Percentiles rank a stretch among this genome's conserved stretches.
Evolutionary conservation across 495 filamentous ascomycete genomes (phyloP).

Genomic region (Aspergillus baeticus): DNA sequence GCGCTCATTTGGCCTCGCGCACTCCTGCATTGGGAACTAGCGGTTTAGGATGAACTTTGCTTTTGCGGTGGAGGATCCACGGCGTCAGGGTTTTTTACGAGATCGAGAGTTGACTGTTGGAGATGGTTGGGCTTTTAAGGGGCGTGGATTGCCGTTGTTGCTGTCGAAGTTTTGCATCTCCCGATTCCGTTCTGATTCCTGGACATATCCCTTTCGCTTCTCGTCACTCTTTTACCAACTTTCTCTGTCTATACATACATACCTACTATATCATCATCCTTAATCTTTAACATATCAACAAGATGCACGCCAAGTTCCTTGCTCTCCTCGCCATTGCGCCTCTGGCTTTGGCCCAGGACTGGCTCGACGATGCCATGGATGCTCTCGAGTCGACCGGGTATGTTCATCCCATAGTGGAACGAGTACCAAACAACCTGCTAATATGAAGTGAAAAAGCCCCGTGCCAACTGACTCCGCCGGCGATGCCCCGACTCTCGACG

Average conservation of each 20-base stretch:
- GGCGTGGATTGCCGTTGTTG: no score
- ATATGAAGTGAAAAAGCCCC: neutral
- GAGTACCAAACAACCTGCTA: neutral
- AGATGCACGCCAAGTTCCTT: conserved; percentile 1
- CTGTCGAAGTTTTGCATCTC: no score
- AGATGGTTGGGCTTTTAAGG: no score
- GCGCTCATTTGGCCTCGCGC: no score
- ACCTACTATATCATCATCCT: neutral
- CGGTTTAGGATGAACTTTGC: neutral
- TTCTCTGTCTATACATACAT: no score
- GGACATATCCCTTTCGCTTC: neutral
- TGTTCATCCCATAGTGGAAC: neutral
- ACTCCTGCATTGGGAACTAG: neutral
- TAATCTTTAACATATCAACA: neutral
- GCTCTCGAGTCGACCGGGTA: neutral
- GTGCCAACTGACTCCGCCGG: neutral
- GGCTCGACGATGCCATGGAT: neutral
- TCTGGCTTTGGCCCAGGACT: neutral
- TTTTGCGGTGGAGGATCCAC: neutral
- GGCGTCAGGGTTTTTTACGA: neutral
- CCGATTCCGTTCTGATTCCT: no score
- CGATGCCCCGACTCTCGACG: neutral
- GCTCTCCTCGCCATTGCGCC: neutral
- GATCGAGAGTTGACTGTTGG: neutral
- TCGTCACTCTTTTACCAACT: neutral